Conservation (phyloP, 1,284 basidiomycete species). For the Moesziomyces aphidis region DNA sequence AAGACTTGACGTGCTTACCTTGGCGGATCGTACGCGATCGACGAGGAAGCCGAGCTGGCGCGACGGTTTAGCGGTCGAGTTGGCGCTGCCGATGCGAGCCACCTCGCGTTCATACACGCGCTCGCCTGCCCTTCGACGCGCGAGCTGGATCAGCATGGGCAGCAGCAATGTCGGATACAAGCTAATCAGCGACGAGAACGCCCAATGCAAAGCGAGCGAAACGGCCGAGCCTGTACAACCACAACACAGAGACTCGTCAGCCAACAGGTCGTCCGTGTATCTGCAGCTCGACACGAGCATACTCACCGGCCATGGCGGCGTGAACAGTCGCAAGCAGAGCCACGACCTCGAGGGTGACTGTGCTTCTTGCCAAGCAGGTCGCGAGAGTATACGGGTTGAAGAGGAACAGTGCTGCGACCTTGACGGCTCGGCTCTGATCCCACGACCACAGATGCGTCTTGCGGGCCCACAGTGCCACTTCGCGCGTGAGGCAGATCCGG, state of each 20-base stretch:
- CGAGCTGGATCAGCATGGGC: constrained; percentile 76
- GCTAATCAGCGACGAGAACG: constrained; percentile 33
- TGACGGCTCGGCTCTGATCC: constrained; percentile 42
- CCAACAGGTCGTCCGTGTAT: neutral
- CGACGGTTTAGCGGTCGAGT: constrained; percentile 12
- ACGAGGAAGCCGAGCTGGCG: constrained; percentile 58
- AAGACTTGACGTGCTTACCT: neutral
- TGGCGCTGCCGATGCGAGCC: constrained; percentile 14
- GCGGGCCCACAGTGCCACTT: constrained; percentile 22
- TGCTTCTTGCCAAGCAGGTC: constrained; percentile 82
- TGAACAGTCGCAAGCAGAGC: constrained; percentile 77
- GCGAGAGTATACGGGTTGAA: constrained; percentile 88
- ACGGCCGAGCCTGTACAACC: constrained; percentile 22
- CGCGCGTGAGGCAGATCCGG: constrained; percentile 30
- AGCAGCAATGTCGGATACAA: constrained; percentile 77
- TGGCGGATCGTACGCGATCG: constrained; percentile 48
- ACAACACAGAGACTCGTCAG: neutral
- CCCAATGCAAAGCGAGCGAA: constrained; percentile 20
- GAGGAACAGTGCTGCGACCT: constrained; percentile 72
- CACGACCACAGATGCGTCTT: constrained; percentile 30
- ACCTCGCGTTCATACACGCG: constrained; percentile 65
- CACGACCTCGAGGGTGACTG: constrained; percentile 81
- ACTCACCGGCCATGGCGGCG: constrained; percentile 77
- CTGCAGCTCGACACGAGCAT: constrained; percentile 13
- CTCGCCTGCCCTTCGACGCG: constrained; percentile 66